These are phyloP conservation scores for Populus ilicifolia DNA, from an alignment of 345 rosid genomes.

Conservation along the genomic window DNA sequence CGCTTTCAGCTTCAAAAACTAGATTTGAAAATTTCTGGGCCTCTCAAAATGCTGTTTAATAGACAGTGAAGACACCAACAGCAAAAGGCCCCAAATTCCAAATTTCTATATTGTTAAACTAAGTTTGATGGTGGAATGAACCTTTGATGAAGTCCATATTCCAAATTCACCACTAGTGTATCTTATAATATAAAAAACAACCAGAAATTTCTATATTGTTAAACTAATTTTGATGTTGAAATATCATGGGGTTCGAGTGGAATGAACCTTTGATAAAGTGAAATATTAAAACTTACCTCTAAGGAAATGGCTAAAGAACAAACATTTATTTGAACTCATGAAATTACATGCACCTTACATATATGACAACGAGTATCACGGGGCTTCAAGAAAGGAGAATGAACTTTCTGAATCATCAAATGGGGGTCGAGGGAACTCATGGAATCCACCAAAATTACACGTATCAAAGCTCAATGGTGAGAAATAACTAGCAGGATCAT, in stretches of 20 bases:
- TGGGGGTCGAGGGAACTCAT: constrained; percentile 67
- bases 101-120: not conserved
- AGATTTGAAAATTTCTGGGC: too few species aligned
- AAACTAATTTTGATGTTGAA: not conserved
- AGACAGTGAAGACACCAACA: too few species aligned
- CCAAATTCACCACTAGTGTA: not conserved
- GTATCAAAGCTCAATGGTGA: constrained; percentile 75
- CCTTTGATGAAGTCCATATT: not conserved
- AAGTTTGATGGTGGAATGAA: not conserved
- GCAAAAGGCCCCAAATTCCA: not conserved
- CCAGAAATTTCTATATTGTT: not conserved
- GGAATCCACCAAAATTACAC: constrained; percentile 73
- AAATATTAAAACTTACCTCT: not conserved
- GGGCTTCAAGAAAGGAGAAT: constrained; percentile 46
- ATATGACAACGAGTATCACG: not conserved
- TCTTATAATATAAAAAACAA: not conserved
- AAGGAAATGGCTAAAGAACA: constrained; percentile 1
- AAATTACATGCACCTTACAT: constrained; percentile 23
- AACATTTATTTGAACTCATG: constrained; percentile 19
- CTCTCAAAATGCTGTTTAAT: too few species aligned
- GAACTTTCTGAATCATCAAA: constrained; percentile 81
- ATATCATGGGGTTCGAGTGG: not conserved
- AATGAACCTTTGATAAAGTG: not conserved
- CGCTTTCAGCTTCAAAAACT: too few species aligned
- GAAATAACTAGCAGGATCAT: constrained; percentile 50